Conservation (phyloP, 495 filamentous ascomycete species). For the Talaromyces wortmannii region DNA sequence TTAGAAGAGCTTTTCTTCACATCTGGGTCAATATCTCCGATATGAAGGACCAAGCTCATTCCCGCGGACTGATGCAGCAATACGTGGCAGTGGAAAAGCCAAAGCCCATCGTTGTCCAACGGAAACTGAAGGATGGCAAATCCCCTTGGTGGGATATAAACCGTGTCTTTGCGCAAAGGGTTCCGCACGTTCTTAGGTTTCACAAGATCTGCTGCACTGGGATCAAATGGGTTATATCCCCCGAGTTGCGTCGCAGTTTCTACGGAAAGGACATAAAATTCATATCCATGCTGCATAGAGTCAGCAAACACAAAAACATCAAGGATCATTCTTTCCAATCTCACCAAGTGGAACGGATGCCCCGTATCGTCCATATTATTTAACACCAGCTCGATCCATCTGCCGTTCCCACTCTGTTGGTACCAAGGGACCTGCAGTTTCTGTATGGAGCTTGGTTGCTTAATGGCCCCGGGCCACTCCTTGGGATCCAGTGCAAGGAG, state of each 20-base stretch:
- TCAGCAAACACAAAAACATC: not conserved
- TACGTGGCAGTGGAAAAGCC: not conserved
- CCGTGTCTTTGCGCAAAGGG: not conserved
- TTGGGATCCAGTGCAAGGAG: not conserved
- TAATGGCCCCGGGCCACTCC: not conserved
- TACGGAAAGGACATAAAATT: not conserved
- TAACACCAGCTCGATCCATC: not conserved
- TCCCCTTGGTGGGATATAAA: not conserved
- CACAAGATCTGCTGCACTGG: not conserved
- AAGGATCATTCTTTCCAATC: not conserved
- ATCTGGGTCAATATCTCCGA: not conserved
- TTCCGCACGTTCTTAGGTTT: not conserved
- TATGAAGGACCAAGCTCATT: not conserved
- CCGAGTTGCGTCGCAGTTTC: not conserved
- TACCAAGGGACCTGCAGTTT: not conserved
- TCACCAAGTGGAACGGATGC: not conserved
- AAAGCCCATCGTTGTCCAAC: not conserved
- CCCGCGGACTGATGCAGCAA: not conserved
- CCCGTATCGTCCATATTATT: not conserved
- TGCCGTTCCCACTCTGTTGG: not conserved
- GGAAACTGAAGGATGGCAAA: not conserved
- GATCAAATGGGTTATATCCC: not conserved
- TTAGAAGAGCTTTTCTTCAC: not conserved
- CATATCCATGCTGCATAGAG: not conserved
- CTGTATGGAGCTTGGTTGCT: not conserved